Evolutionary conservation across 2,329 filamentous ascomycete genomes (phyloP).

Genomic region (Arthrobotrys conoides): DNA sequence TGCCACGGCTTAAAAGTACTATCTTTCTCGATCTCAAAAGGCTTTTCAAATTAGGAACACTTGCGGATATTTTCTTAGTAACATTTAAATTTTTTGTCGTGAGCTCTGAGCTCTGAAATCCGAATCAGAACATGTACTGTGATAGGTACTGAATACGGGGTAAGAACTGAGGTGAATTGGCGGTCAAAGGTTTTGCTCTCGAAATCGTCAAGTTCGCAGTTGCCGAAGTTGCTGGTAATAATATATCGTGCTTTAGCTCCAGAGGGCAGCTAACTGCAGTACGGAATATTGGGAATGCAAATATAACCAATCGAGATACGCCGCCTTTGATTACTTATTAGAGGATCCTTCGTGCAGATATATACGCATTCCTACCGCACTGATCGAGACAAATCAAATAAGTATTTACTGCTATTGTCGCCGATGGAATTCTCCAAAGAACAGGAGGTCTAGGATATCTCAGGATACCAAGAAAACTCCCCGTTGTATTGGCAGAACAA

Average conservation of each 20-base stretch:
- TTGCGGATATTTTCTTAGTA: neutral
- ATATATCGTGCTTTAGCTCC: neutral
- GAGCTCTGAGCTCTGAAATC: neutral
- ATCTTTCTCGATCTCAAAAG: neutral
- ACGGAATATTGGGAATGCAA: neutral
- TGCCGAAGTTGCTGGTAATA: neutral
- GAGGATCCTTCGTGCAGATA: slow-evolving; percentile 28
- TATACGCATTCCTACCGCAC: slow-evolving; percentile 24
- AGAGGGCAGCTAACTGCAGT: neutral
- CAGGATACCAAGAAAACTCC: slow-evolving; percentile 26
- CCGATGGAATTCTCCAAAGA: slow-evolving; percentile 1
- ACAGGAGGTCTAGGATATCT: neutral
- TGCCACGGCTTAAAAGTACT: slow-evolving; percentile 28
- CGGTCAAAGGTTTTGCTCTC: neutral
- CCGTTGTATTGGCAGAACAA: slow-evolving; percentile 6
- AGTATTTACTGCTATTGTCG: neutral
- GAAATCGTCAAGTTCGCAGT: neutral
- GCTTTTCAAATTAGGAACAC: neutral
- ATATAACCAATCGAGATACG: slow-evolving; percentile 11
- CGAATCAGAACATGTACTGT: neutral
- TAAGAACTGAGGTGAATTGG: neutral
- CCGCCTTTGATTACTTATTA: slow-evolving; percentile 31
- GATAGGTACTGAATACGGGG: neutral
- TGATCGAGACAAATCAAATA: neutral
- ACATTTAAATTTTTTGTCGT: neutral